These are phyloP conservation scores for Leonotis leonurus DNA, from an alignment of 257 asterid species.

Conservation along the genomic window DNA sequence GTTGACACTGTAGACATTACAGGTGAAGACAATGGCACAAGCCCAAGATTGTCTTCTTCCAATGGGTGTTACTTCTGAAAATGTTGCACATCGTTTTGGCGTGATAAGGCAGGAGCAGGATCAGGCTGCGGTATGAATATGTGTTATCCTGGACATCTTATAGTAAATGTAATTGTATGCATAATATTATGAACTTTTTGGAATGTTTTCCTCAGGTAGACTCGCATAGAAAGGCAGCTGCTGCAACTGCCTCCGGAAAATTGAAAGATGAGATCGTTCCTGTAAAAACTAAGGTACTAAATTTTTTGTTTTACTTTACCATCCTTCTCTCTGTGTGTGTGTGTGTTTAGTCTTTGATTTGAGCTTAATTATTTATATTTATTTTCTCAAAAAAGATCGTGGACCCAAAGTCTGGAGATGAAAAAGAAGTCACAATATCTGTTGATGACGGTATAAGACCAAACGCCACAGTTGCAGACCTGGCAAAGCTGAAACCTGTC, in stretches of 20 bases:
- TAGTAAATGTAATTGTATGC: too few relatives aligned
- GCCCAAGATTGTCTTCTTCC: constrained; percentile 98
- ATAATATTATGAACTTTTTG: too few relatives aligned
- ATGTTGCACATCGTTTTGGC: constrained; percentile 89
- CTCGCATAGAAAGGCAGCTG: constrained; percentile 94
- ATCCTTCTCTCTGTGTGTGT: too few relatives aligned
- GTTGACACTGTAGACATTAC: constrained; percentile 18
- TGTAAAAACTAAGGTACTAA: constrained; percentile 69
- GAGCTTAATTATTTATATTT: neutral
- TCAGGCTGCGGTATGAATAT: constrained; percentile 99
- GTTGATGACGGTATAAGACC: constrained; percentile 94
- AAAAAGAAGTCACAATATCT: constrained; percentile 75
- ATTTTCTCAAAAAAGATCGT: constrained; percentile 47
- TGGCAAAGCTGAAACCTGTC: constrained; percentile 80
- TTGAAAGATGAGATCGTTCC: constrained; percentile 94
- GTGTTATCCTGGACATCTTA: too few relatives aligned
- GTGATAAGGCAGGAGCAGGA: constrained; percentile 93
- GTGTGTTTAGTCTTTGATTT: neutral
- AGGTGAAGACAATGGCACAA: constrained; percentile 72
- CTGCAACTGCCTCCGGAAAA: constrained; percentile 94
- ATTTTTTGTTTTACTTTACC: neutral
- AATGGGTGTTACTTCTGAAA: constrained; percentile 98
- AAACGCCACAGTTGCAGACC: constrained; percentile 45
- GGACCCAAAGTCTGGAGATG: constrained; percentile 94
- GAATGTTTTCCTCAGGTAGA: constrained; percentile 77